These are phyloP conservation scores for Bassia scoparia DNA, from an alignment of 148 eudicot species.

Conservation along the genomic window DNA sequence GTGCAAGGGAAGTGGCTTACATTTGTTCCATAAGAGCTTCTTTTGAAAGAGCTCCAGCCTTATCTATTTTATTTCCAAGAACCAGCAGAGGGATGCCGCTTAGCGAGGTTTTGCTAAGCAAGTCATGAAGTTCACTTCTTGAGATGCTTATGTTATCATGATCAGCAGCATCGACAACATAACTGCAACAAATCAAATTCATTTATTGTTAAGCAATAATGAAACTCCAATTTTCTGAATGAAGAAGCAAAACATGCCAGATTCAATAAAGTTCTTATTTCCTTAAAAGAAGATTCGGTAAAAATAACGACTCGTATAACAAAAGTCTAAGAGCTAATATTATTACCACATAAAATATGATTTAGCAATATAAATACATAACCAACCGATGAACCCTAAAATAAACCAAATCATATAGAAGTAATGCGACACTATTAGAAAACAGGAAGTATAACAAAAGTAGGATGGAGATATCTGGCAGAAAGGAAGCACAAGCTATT, in stretches of 20 bases:
- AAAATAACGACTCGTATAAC: background rate
- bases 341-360: background rate
- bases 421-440: no score
- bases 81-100: conserved; percentile 90
- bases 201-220: background rate
- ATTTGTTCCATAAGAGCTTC: conserved; percentile 78
- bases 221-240: background rate
- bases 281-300: background rate
- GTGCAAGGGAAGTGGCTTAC: conserved; percentile 40
- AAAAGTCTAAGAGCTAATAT: background rate
- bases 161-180: conserved; percentile 97
- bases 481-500: background rate
- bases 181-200: conserved; percentile 44
- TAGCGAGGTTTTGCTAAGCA: conserved; percentile 76
- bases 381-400: no score
- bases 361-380: no score
- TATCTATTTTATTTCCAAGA: conserved; percentile 93
- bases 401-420: no score
- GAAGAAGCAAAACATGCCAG: background rate
- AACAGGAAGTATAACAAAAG: background rate
- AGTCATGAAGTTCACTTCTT: conserved; percentile 88
- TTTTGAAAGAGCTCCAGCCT: conserved; percentile 69
- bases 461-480: background rate
- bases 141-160: conserved; percentile 84
- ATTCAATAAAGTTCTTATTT: background rate